Evolutionary conservation across 2,329 filamentous ascomycete species (phyloP).

Genomic region (Aspergillus flavus): DNA sequence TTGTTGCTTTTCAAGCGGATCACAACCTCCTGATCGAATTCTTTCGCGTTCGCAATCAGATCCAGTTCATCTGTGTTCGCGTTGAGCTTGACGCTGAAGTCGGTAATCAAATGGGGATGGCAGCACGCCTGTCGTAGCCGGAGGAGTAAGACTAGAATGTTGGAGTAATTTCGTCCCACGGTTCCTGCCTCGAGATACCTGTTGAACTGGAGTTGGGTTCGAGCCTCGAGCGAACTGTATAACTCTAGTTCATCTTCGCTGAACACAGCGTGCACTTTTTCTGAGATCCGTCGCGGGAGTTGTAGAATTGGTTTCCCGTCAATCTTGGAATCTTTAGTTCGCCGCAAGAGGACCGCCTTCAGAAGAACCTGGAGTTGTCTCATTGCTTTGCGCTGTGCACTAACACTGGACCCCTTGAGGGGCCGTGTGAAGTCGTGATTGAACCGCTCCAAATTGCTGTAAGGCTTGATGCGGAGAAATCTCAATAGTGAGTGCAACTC

Average conservation of each 20-base stretch:
- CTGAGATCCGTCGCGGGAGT: slow-evolving; percentile 67
- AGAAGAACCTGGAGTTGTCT: slow-evolving; percentile 71
- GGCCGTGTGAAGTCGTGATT: slow-evolving; percentile 57
- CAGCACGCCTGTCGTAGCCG: slow-evolving; percentile 81
- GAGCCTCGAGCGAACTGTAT: slow-evolving; percentile 67
- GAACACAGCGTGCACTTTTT: slow-evolving; percentile 66
- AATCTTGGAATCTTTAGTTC: slow-evolving; percentile 77
- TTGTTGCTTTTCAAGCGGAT: slow-evolving; percentile 63
- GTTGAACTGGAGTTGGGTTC: slow-evolving; percentile 72
- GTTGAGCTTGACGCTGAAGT: slow-evolving; percentile 59
- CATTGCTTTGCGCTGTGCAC: slow-evolving; percentile 59
- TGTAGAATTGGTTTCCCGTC: slow-evolving; percentile 76
- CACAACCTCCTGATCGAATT: slow-evolving; percentile 63
- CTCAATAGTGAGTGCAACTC: slow-evolving; percentile 78
- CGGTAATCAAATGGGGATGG: slow-evolving; percentile 71
- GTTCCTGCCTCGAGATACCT: slow-evolving; percentile 71
- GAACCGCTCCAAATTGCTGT: slow-evolving; percentile 67
- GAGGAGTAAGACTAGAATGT: slow-evolving; percentile 76
- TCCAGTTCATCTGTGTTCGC: slow-evolving; percentile 55
- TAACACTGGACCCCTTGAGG: slow-evolving; percentile 47
- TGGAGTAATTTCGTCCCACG: slow-evolving; percentile 73
- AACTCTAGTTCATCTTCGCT: slow-evolving; percentile 65
- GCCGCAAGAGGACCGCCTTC: slow-evolving; percentile 78
- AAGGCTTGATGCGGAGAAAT: slow-evolving; percentile 77
- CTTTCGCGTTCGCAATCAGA: slow-evolving; percentile 64